Evolutionary conservation across 1,284 basidiomycete species (phyloP).

Genomic region (Heterobasidion irregulare): DNA sequence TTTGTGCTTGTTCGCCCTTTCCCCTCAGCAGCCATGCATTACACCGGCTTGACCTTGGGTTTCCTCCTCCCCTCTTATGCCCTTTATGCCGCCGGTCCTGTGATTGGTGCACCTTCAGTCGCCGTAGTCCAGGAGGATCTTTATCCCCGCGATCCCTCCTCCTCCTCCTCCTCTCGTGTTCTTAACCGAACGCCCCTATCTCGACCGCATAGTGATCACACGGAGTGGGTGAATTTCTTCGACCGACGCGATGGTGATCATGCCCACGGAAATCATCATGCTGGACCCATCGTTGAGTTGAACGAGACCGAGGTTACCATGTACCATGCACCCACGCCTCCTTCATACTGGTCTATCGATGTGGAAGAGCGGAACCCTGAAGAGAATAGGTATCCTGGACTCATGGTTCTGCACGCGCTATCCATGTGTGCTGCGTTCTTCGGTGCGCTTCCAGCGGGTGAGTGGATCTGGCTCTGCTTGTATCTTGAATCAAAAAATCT

Average conservation of each 20-base stretch:
- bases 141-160: slow-evolving; percentile 7
- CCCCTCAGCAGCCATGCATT: slow-evolving; percentile 17
- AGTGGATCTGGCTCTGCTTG: slow-evolving; percentile 13
- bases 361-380: slow-evolving; percentile 42
- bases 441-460: slow-evolving; percentile 66
- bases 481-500: not conserved
- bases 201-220: not conserved
- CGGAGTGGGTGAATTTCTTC: not conserved
- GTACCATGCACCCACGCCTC: slow-evolving; percentile 58
- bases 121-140: slow-evolving; percentile 9
- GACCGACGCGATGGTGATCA: slow-evolving; percentile 20
- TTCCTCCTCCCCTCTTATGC: slow-evolving; percentile 23
- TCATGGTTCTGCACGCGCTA: slow-evolving; percentile 60
- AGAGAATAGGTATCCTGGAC: slow-evolving; percentile 43
- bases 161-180: not conserved
- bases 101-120: slow-evolving; percentile 14
- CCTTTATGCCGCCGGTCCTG: slow-evolving; percentile 12
- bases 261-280: slow-evolving; percentile 32
- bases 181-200: not conserved
- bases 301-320: slow-evolving; percentile 68
- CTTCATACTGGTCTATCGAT: slow-evolving; percentile 75
- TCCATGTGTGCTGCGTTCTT: slow-evolving; percentile 74
- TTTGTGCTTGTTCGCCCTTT: slow-evolving; percentile 2
- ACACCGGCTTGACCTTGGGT: slow-evolving; percentile 20
- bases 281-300: slow-evolving; percentile 45